Conservation (phyloP, 78 protist genomes). For the Isochrysis galbana region DNA sequence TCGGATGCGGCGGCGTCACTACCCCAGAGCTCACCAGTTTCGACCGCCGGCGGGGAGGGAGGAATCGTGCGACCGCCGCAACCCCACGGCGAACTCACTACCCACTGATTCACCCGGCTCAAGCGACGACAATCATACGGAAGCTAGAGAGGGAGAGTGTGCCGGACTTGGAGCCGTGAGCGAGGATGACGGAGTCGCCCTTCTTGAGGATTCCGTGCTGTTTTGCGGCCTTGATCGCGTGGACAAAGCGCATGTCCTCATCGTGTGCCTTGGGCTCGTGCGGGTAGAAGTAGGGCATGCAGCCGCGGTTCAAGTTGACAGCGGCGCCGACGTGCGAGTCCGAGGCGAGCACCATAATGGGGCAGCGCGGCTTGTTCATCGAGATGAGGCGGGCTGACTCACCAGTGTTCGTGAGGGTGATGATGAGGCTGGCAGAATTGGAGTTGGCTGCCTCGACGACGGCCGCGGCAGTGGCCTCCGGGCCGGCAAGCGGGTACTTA, state of each 20-base stretch:
- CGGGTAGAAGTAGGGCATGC: neutral
- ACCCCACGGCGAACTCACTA: too few species aligned
- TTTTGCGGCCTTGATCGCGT: neutral
- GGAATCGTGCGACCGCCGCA: too few species aligned
- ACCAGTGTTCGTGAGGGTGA: constrained; percentile 57
- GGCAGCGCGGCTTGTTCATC: constrained; percentile 40
- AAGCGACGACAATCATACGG: neutral
- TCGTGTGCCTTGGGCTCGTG: neutral
- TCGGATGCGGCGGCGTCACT: too few species aligned
- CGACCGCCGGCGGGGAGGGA: too few species aligned
- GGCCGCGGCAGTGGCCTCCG: neutral
- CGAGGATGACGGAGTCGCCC: constrained; percentile 17
- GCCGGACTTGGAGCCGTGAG: neutral
- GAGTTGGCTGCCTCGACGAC: constrained; percentile 30
- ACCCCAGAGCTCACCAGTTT: too few species aligned
- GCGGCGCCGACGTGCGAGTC: neutral
- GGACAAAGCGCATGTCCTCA: neutral
- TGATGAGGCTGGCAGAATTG: neutral
- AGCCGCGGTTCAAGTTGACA: neutral
- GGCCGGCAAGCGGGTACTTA: neutral
- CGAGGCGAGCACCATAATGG: neutral
- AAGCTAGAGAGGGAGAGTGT: neutral
- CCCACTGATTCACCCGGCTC: too few species aligned
- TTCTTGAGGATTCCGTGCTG: neutral
- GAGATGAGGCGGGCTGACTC: constrained; percentile 33